Evolutionary conservation across 2,329 filamentous ascomycete species (phyloP).

Genomic region (Verticillium isaacii): DNA sequence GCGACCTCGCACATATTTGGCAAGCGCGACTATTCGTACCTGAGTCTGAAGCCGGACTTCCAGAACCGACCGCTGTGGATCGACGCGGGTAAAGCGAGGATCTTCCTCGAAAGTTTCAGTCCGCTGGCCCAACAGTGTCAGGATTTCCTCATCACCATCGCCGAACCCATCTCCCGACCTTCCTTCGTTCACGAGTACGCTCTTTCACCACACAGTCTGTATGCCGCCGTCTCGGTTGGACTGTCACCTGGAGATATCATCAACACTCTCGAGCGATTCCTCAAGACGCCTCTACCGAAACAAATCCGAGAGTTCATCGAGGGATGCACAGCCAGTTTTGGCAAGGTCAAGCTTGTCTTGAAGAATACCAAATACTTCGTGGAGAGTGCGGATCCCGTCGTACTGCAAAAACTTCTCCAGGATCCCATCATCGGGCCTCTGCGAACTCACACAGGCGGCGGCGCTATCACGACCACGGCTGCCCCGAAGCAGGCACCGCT

Average conservation of each 20-base stretch:
- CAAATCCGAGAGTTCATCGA: conserved; percentile 73
- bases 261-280: conserved; percentile 78
- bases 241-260: conserved; percentile 86
- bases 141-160: conserved; percentile 92
- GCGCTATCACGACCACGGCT: conserved; percentile 71
- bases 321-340: conserved; percentile 82
- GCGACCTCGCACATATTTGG: conserved; percentile 34
- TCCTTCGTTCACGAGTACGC: conserved; percentile 91
- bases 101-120: conserved; percentile 92
- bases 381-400: conserved; percentile 82
- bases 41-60: conserved; percentile 83
- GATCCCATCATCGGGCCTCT: conserved; percentile 78
- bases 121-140: conserved; percentile 82
- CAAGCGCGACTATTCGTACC: conserved; percentile 70
- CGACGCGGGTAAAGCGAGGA: conserved; percentile 77
- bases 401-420: conserved; percentile 81
- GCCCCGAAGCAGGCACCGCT: conserved; percentile 83
- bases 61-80: conserved; percentile 91
- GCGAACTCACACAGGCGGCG: conserved; percentile 61
- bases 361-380: conserved; percentile 94
- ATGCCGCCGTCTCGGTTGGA: conserved; percentile 94
- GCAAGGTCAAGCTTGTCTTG: conserved; percentile 91
- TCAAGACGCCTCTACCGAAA: conserved; percentile 83
- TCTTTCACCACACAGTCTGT: conserved; percentile 86
- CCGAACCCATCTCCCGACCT: conserved; percentile 86